Evolutionary conservation across 225 moss, liverwort and hornwort species (phyloP).

Genomic region (Polytrichum commune): DNA sequence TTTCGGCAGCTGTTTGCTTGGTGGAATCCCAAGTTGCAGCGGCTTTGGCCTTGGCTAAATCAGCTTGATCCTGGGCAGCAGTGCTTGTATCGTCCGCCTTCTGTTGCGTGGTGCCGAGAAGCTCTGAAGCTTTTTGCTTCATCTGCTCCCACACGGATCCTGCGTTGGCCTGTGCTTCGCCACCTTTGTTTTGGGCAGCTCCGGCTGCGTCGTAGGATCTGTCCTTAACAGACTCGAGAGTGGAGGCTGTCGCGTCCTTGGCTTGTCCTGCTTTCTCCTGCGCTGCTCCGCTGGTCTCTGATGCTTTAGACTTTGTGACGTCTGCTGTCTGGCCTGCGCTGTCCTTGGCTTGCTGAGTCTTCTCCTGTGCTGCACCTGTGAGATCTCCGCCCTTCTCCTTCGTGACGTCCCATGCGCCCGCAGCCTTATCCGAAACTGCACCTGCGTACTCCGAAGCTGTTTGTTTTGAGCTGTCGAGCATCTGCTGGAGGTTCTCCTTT

Average conservation of each 20-base stretch:
- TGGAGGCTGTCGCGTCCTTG: slow-evolving; percentile 3
- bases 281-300: background rate
- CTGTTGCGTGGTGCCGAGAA: slow-evolving; percentile 28
- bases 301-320: slow-evolving; percentile 12
- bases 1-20: slow-evolving; percentile 1
- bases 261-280: slow-evolving; percentile 16
- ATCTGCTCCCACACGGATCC: slow-evolving; percentile 21
- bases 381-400: slow-evolving; percentile 11
- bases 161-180: slow-evolving; percentile 13
- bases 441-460: slow-evolving; percentile 12
- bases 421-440: slow-evolving; percentile 9
- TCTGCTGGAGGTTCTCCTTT: background rate
- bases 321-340: slow-evolving; percentile 6
- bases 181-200: slow-evolving; percentile 11
- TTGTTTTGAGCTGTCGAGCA: slow-evolving; percentile 17
- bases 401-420: slow-evolving; percentile 13
- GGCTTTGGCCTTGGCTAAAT: slow-evolving; percentile 10
- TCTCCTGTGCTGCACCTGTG: background rate
- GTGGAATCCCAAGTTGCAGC: slow-evolving; percentile 10
- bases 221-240: slow-evolving; percentile 11
- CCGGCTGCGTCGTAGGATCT: slow-evolving; percentile 14
- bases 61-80: slow-evolving; percentile 13
- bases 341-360: slow-evolving; percentile 14
- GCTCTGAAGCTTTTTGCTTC: slow-evolving; percentile 26
- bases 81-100: slow-evolving; percentile 7